phyloP scores from a whole-genome alignment of 2,329 filamentous ascomycete species.

The Fusarium sp. region DNA sequence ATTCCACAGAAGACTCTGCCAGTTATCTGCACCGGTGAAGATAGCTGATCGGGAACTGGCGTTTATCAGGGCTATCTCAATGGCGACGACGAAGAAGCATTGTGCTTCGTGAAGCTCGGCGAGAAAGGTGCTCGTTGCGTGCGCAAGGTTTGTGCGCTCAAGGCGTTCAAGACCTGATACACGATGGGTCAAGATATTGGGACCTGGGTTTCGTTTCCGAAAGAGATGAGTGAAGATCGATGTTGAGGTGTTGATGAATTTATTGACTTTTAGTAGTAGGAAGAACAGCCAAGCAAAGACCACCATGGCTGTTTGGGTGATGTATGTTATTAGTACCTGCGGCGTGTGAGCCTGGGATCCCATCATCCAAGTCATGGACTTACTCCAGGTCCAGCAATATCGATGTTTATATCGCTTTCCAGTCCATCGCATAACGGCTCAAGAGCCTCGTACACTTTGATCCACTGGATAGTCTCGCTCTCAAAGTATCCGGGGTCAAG shows the following conservation, averaged over 20 bases:
- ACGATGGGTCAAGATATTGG: not conserved
- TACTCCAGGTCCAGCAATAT: constrained; percentile 25
- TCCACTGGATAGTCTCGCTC: not conserved
- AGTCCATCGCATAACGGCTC: not conserved
- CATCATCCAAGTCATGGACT: rapidly evolving
- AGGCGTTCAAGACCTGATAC: not conserved
- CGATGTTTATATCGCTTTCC: constrained; percentile 6
- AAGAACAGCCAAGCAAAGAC: constrained; percentile 8
- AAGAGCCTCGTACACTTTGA: not conserved
- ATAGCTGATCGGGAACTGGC: not conserved
- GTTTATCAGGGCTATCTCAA: not conserved
- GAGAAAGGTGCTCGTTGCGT: constrained; percentile 10
- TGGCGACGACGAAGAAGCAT: constrained; percentile 13
- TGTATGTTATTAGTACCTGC: constrained; percentile 17
- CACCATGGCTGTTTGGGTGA: constrained; percentile 11
- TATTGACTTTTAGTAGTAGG: not conserved
- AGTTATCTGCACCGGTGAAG: not conserved
- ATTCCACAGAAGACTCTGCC: constrained; percentile 5
- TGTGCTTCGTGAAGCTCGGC: constrained; percentile 27
- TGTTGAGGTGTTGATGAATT: not conserved
- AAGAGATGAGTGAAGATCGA: not conserved
- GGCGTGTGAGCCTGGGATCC: not conserved
- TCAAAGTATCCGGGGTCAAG: not conserved
- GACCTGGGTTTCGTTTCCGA: rapidly evolving
- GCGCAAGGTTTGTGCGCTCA: not conserved